A percentile compares a stretch with the other conserved stretches of the same genome.
Conservation (phyloP, 2,329 filamentous ascomycete genomes). For the Podosphaera leucotricha region DNA sequence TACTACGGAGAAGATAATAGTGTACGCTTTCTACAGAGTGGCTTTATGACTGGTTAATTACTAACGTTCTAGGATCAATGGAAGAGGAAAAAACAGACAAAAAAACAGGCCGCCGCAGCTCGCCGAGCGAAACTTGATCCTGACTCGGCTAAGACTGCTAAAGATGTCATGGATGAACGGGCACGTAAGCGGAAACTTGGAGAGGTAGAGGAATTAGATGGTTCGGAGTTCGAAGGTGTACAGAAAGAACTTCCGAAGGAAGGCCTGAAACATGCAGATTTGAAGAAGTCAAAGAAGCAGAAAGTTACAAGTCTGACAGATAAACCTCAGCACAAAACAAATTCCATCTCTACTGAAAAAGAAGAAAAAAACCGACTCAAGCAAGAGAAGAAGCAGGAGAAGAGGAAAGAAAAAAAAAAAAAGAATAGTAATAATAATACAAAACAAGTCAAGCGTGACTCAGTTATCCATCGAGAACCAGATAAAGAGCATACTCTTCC, state of each 20-base stretch:
- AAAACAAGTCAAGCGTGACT: slow-evolving; percentile 12
- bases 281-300: slow-evolving; percentile 27
- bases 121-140: slow-evolving; percentile 81
- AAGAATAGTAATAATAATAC: slow-evolving; percentile 17
- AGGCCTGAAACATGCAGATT: slow-evolving; percentile 28
- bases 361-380: slow-evolving; percentile 11
- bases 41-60: slow-evolving; percentile 7
- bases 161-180: slow-evolving; percentile 75
- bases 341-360: slow-evolving; percentile 18
- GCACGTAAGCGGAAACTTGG: slow-evolving; percentile 63
- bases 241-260: slow-evolving; percentile 38
- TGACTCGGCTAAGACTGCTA: slow-evolving; percentile 70
- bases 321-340: slow-evolving; percentile 8
- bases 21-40: slow-evolving; percentile 22
- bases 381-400: slow-evolving; percentile 15
- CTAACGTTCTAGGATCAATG: slow-evolving; percentile 51
- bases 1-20: slow-evolving; percentile 49
- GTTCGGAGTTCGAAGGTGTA: slow-evolving; percentile 26
- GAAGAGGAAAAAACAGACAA: slow-evolving; percentile 87
- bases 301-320: slow-evolving; percentile 19
- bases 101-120: slow-evolving; percentile 60
- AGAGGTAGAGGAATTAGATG: slow-evolving; percentile 28
- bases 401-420: too few species aligned
- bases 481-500: slow-evolving; percentile 8
- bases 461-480: not conserved